Percentiles rank a stretch among this genome's conserved stretches.
These are phyloP conservation scores for Rhodotorula graminis DNA, from an alignment of 768 basidiomycete genomes.

Conservation along the genomic window DNA sequence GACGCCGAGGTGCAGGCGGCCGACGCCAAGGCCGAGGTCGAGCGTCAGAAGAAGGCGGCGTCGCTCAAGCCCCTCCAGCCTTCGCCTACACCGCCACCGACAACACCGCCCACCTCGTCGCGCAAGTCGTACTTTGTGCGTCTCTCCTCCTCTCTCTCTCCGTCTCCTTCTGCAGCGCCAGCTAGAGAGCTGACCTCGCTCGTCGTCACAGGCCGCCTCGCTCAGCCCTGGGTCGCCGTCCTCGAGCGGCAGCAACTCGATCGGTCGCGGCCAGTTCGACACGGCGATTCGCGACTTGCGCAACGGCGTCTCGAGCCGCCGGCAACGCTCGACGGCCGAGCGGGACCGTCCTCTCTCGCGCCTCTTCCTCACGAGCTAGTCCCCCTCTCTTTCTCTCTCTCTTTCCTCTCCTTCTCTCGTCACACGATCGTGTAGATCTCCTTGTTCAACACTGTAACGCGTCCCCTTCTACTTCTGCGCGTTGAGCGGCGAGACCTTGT, in stretches of 20 bases:
- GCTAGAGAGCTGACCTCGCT: neutral
- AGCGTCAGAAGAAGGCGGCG: neutral
- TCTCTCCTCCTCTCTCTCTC: neutral
- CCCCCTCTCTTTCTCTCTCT: too few species aligned
- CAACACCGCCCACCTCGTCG: neutral
- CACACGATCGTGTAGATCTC: too few species aligned
- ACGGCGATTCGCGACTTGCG: slow-evolving; percentile 76
- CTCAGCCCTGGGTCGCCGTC: neutral
- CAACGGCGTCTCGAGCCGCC: slow-evolving; percentile 50
- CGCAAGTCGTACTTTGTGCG: slow-evolving; percentile 5
- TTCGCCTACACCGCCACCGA: neutral
- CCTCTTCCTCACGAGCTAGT: slow-evolving; percentile 25
- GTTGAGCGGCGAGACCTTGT: slow-evolving; percentile 36
- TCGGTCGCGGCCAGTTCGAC: slow-evolving; percentile 75
- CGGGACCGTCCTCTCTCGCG: slow-evolving; percentile 27
- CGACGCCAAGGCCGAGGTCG: slow-evolving; percentile 56
- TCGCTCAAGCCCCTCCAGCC: neutral
- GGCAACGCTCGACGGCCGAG: slow-evolving; percentile 14
- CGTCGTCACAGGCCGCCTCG: neutral
- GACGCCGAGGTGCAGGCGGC: slow-evolving; percentile 30
- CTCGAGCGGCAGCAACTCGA: slow-evolving; percentile 48
- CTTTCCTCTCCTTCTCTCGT: too few species aligned
- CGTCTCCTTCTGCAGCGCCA: too few species aligned
- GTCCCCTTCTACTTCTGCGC: neutral
- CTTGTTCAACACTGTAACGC: too few species aligned